These are phyloP conservation scores for Geranium incanum DNA, from an alignment of 441 rosid species.

Conservation along the genomic window DNA sequence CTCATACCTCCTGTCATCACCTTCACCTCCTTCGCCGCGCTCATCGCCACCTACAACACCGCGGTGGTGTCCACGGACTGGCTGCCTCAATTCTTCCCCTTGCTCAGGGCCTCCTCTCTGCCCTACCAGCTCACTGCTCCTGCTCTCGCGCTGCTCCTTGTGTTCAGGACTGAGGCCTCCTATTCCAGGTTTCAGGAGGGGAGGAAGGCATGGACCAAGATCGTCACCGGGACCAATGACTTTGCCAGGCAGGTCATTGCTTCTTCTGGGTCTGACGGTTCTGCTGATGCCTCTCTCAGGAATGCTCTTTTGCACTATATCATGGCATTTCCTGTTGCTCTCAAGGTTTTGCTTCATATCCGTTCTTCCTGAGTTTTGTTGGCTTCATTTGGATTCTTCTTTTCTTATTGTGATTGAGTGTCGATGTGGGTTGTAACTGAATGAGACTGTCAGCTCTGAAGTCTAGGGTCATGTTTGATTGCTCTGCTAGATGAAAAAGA, in stretches of 20 bases:
- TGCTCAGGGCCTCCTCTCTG: slow-evolving; percentile 63
- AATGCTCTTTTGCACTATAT: slow-evolving; percentile 56
- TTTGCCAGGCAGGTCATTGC: slow-evolving; percentile 55
- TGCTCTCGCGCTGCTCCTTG: slow-evolving; percentile 74
- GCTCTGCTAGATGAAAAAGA: too few relatives aligned
- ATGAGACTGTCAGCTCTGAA: too few relatives aligned
- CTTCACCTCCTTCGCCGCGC: slow-evolving; percentile 57
- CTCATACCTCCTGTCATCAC: slow-evolving; percentile 69
- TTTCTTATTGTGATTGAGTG: too few relatives aligned
- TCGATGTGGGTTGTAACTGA: too few relatives aligned
- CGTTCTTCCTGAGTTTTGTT: too few relatives aligned
- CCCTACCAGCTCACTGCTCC: slow-evolving; percentile 91
- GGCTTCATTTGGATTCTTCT: too few relatives aligned
- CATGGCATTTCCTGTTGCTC: slow-evolving; percentile 78
- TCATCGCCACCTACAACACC: slow-evolving; percentile 57
- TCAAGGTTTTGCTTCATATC: slow-evolving; percentile 40
- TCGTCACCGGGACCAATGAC: slow-evolving; percentile 58
- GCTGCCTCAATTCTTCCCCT: slow-evolving; percentile 59
- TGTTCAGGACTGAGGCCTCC: slow-evolving; percentile 89
- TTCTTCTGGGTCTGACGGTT: slow-evolving; percentile 35
- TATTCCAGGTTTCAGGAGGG: slow-evolving; percentile 86
- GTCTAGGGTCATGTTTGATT: too few relatives aligned
- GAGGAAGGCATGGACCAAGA: slow-evolving; percentile 71
- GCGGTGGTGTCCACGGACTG: slow-evolving; percentile 46
- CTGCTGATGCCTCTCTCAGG: slow-evolving; percentile 43